phyloP scores from a whole-genome alignment of 768 basidiomycete genomes.

The Leucocoprinus leucothites region DNA sequence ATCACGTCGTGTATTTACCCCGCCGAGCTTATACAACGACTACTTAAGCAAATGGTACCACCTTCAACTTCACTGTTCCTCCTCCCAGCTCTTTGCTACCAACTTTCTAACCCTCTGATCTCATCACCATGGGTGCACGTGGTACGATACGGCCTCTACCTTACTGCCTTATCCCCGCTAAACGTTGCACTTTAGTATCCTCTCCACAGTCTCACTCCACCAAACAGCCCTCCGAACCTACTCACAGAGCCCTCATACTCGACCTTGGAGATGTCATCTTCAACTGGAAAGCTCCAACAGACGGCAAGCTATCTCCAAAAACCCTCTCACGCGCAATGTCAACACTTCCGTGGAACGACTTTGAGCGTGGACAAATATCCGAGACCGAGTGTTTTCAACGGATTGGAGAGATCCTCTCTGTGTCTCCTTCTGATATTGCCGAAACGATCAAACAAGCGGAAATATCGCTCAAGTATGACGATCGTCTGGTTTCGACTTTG shows the following conservation, averaged over 20 bases:
- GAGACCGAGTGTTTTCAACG: conserved; percentile 41
- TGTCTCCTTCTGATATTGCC: conserved; percentile 36
- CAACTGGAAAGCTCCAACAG: conserved; percentile 46
- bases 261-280: conserved; percentile 60
- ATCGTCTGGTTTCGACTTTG: conserved; percentile 41
- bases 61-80: too few species aligned
- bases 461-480: conserved; percentile 41
- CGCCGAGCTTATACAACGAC: too few species aligned
- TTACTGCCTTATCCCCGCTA: too few species aligned
- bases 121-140: too few species aligned
- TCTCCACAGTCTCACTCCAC: too few species aligned
- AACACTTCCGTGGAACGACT: conserved; percentile 49
- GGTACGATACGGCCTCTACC: too few species aligned
- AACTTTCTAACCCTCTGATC: too few species aligned
- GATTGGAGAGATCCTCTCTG: conserved; percentile 35
- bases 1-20: too few species aligned
- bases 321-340: conserved; percentile 39
- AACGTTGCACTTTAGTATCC: too few species aligned
- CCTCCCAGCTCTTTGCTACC: too few species aligned
- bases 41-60: too few species aligned
- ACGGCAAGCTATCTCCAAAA: conserved; percentile 37
- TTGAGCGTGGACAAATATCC: conserved; percentile 44
- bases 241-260: conserved; percentile 32
- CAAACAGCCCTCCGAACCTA: too few species aligned
- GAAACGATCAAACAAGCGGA: conserved; percentile 45